Conservation (phyloP, 2,329 filamentous ascomycete species). For the Pyrenochaeta sp. region DNA sequence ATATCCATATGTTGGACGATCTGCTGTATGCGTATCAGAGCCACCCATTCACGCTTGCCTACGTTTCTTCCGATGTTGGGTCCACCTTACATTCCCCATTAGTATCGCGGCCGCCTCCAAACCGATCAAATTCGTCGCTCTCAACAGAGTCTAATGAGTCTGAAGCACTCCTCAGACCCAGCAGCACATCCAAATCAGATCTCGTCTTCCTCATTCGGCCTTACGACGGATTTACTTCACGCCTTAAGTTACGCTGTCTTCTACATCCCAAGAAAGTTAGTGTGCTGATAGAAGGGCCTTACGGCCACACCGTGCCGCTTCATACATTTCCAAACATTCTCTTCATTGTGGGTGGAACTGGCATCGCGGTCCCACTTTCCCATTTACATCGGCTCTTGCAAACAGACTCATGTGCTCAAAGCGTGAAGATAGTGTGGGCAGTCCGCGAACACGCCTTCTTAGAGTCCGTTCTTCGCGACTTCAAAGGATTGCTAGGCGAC, state of each 20-base stretch:
- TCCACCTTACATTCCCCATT: constrained; percentile 9
- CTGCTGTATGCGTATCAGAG: constrained; percentile 57
- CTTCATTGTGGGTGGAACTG: constrained; percentile 48
- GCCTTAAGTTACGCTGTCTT: constrained; percentile 44
- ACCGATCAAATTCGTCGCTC: constrained; percentile 11
- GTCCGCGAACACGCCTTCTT: constrained; percentile 44
- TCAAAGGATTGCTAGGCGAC: constrained; percentile 27
- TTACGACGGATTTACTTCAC: constrained; percentile 60
- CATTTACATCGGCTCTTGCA: constrained; percentile 33
- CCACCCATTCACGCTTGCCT: constrained; percentile 57
- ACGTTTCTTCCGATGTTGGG: constrained; percentile 16
- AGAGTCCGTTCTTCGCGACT: constrained; percentile 30
- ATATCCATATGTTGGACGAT: constrained; percentile 56
- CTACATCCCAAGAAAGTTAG: constrained; percentile 36
- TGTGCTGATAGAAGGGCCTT: constrained; percentile 61
- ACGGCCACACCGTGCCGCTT: constrained; percentile 55
- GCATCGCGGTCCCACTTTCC: constrained; percentile 44
- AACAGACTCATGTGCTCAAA: constrained; percentile 19
- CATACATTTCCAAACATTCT: constrained; percentile 52
- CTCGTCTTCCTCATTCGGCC: constrained; percentile 61
- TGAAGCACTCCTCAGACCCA: constrained; percentile 37
- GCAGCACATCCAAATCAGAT: constrained; percentile 9
- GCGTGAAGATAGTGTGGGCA: constrained; percentile 45
- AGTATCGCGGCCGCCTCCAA: constrained; percentile 10
- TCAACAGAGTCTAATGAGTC: constrained; percentile 32